Conservation (phyloP, 805 yeast species). For the Zygosaccharomyces gambellarensis region DNA sequence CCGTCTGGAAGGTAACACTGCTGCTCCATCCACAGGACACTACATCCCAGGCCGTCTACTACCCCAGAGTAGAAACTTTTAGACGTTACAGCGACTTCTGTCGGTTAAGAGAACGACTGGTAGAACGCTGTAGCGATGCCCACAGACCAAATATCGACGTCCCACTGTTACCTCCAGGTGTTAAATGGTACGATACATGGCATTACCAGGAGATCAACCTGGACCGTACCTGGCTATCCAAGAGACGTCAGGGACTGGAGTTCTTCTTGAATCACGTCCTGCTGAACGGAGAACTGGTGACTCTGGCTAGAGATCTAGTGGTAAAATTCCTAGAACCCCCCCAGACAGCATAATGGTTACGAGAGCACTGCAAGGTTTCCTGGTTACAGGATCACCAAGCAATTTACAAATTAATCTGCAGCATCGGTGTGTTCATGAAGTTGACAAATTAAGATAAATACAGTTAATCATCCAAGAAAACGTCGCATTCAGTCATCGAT, state of each 20-base stretch:
- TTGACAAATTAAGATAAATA: no score
- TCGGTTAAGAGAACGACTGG: conserved; percentile 40
- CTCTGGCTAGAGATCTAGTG: conserved; percentile 38
- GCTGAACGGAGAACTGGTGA: conserved; percentile 41
- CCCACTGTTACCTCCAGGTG: conserved; percentile 50
- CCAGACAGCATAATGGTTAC: neutral
- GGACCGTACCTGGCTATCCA: conserved; percentile 46
- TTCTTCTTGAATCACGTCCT: conserved; percentile 53
- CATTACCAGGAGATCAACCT: conserved; percentile 33
- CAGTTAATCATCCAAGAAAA: no score
- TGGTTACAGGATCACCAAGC: no score
- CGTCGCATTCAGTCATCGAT: no score
- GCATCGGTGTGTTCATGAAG: no score
- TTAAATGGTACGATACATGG: conserved; percentile 36
- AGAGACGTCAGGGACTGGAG: conserved; percentile 53
- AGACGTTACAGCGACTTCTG: conserved; percentile 66
- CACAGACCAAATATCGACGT: conserved; percentile 32
- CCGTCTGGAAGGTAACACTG: conserved; percentile 30
- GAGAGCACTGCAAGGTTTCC: no score
- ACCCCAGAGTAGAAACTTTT: conserved; percentile 39
- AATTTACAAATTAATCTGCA: no score
- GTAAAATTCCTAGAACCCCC: conserved; percentile 36
- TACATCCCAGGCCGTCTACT: conserved; percentile 1
- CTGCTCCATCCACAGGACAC: conserved; percentile 12
- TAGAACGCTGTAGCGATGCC: conserved; percentile 15